These are phyloP conservation scores for Cyclotella sp. DNA, from an alignment of 108 stramenopile genomes.

Conservation along the genomic window DNA sequence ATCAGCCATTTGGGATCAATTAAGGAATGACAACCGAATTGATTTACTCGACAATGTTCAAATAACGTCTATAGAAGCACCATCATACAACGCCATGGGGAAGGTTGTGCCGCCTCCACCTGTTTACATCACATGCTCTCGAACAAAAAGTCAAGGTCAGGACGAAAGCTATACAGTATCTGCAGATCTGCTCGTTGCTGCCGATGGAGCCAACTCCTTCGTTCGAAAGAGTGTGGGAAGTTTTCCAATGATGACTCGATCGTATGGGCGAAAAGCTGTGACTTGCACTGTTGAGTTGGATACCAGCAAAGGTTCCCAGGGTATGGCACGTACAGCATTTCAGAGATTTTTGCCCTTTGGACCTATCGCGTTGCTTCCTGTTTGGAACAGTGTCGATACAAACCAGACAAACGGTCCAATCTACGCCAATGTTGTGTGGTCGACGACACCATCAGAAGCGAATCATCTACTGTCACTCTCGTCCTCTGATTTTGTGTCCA, in stretches of 20 bases:
- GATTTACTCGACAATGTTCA: slow-evolving; percentile 48
- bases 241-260: slow-evolving; percentile 50
- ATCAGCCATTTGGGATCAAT: slow-evolving; percentile 64
- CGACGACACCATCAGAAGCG: slow-evolving; percentile 70
- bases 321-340: slow-evolving; percentile 67
- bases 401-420: slow-evolving; percentile 19
- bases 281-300: slow-evolving; percentile 82
- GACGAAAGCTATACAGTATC: slow-evolving; percentile 26
- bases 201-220: slow-evolving; percentile 83
- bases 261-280: slow-evolving; percentile 75
- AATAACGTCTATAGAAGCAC: slow-evolving; percentile 40
- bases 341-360: slow-evolving; percentile 77
- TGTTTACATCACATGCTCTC: slow-evolving; percentile 23
- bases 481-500: slow-evolving; percentile 41
- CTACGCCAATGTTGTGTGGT: slow-evolving; percentile 89
- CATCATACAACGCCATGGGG: slow-evolving; percentile 33
- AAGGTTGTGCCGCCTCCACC: slow-evolving; percentile 34
- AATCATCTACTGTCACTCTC: slow-evolving; percentile 48
- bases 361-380: slow-evolving; percentile 83
- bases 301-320: slow-evolving; percentile 10
- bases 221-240: slow-evolving; percentile 62
- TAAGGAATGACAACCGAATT: slow-evolving; percentile 52
- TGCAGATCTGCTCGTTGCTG: slow-evolving; percentile 72
- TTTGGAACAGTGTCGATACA: slow-evolving; percentile 51
- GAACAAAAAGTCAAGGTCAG: background rate